Evolutionary conservation across 129 eudicot species (phyloP), one percentile per base, ranked within the genome.

Genomic region (Chrysanthemum seticuspe): DNA sequence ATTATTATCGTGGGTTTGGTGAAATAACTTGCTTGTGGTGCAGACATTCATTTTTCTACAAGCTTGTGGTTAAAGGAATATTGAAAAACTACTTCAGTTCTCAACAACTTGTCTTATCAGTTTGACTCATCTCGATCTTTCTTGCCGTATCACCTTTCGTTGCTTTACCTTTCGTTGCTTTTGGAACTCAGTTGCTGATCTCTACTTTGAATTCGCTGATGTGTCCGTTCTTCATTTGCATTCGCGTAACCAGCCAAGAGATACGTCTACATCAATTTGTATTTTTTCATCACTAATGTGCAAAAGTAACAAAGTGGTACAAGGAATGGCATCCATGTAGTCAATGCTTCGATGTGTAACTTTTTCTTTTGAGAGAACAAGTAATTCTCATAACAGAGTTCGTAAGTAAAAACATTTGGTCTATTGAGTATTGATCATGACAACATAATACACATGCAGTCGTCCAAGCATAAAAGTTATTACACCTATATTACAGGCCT

Each of bases 21-120:
- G 34, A 11, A 49, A 18, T 10, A n/a, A 1, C 49, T 49, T 49
- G 72, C 23, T 50, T 68, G 72, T 68, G 57, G 72, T 68, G 60
- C 44, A 55, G 0, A 25, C 25, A 68, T 36, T 50, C 2, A 47
- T 9, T 6, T 67, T 4, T 67, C 45, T 0, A 13, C 21, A 63
- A 34, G 27, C 49, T 18, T 63, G 15, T 63, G 27, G 10, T 31
- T 15, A 54, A 54, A 68, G 13, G 51, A 67, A 18, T 21, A 21
- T 18, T 47, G 18, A 47, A 48, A 36, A 63, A 34, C 12, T 63
- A 63, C 13, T 67, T 48, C 18, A 67, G 34, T 47, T 67, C 71
- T 68, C 73, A 68, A 68, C 73, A 50, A 68, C 73, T 68, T 68
- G 61, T 68, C 60, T 25, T 54, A 50, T 68, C 23, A 51, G 14